Conservation (phyloP, 2,329 filamentous ascomycete species). For the Aspergillus proliferans region DNA sequence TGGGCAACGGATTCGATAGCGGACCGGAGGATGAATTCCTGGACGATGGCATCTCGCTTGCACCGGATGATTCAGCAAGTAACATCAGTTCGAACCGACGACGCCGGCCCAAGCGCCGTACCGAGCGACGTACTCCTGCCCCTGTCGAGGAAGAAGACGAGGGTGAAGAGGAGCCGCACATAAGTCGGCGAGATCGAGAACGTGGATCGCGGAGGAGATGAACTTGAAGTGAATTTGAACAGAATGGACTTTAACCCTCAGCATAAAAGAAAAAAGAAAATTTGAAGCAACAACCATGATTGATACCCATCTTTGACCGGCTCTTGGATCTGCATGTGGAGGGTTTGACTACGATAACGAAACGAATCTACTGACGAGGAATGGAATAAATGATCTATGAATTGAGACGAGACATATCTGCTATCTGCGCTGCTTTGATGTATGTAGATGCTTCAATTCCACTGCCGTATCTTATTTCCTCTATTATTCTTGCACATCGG, state of each 20-base stretch:
- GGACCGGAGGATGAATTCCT: slow-evolving; percentile 41
- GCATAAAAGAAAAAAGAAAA: background rate
- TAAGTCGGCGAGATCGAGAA: slow-evolving; percentile 18
- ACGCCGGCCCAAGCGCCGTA: slow-evolving; percentile 41
- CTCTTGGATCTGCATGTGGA: background rate
- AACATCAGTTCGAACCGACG: slow-evolving; percentile 43
- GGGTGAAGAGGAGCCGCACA: slow-evolving; percentile 22
- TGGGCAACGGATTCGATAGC: slow-evolving; percentile 31
- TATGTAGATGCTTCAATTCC: slow-evolving; percentile 19
- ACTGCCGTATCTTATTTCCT: background rate
- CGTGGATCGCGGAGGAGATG: slow-evolving; percentile 21
- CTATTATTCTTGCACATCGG: too few species aligned
- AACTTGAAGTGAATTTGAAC: background rate
- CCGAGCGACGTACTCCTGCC: slow-evolving; percentile 44
- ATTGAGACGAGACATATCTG: slow-evolving; percentile 33
- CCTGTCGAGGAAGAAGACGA: slow-evolving; percentile 45
- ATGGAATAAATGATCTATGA: slow-evolving; percentile 46
- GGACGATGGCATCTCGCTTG: slow-evolving; percentile 40
- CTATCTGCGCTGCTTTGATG: background rate
- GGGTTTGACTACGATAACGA: too few species aligned
- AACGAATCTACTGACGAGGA: background rate
- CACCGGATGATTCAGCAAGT: slow-evolving; percentile 45
- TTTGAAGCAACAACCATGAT: background rate
- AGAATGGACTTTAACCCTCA: background rate
- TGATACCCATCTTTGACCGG: background rate